Base-by-base conservation (phyloP, 2,329 filamentous ascomycete species). In the Keithomyces neogunnii region DNA sequence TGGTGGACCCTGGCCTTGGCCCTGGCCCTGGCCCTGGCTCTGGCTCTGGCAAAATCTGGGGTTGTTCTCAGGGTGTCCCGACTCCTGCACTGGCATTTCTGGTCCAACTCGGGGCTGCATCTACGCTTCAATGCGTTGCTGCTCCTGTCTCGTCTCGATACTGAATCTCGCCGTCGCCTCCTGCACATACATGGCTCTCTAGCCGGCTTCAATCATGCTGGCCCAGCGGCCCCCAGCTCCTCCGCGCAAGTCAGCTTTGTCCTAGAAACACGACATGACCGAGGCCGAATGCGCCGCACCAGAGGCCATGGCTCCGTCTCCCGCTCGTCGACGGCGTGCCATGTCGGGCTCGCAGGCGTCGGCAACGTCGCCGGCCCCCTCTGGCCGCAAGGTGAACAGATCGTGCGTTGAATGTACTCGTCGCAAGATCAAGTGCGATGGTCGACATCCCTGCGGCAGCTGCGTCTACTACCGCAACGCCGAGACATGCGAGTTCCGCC, bases 341-440 rank as follows among this genome's bases (percentile, higher is more conserved):
- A 35, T 35, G 33, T 35, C 33, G 6, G 11, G 33, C 33, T 35
- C 33, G 11, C 33, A 35, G 11, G 13, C 32, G 9, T 33, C 42
- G 26, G 43, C 48, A 3, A 10, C 28, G 7, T 28, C 43, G 3
- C n/a, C 44, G 29, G 11, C 36, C 5, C 9, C 50, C 3, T 19
- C 50, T n/a, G 46, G 33, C 11, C 50, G 50, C 36, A 48, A 48
- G 29, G 50, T 61, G n/a, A 62, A 62, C 46, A 57, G 55, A 45
- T 66, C 61, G 8, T 62, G 60, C 47, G 56, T 56, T 19, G 60
- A 62, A 49, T 64, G 60, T 39, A 63, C 58, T 0, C 55, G 62
- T 13, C 57, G 62, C 28, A 66, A 63, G 46, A 57, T 67, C 38
- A 71, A 73, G 51, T 72, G 71, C 31, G 68, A 75, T 45, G 70